Conservation (phyloP, 1,139 yeast species). For the Scheffersomyces lignicola region DNA sequence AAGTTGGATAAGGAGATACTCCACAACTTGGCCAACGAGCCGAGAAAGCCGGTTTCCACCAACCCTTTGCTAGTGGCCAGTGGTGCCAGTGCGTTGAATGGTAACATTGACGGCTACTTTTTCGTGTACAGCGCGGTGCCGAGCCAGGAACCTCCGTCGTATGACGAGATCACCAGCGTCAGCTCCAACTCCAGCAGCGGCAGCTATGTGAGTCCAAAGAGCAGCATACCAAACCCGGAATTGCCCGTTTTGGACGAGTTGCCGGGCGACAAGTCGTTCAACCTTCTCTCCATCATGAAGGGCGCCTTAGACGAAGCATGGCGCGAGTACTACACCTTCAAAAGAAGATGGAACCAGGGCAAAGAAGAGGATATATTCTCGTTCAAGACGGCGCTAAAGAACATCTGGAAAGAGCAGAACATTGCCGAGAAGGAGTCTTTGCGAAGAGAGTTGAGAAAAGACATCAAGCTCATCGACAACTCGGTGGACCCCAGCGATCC, state of each 20-base stretch:
- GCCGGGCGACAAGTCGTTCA: constrained; percentile 34
- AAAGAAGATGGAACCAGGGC: constrained; percentile 57
- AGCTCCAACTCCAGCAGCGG: not conserved
- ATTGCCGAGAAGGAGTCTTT: constrained; percentile 17
- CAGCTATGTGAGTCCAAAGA: constrained; percentile 6
- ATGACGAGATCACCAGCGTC: constrained; percentile 23
- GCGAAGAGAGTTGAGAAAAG: constrained; percentile 16
- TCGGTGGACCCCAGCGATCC: constrained; percentile 48
- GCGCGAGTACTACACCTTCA: constrained; percentile 61
- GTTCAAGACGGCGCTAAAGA: constrained; percentile 54
- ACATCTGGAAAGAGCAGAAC: constrained; percentile 51
- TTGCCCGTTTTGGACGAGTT: constrained; percentile 5
- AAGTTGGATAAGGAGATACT: constrained; percentile 59
- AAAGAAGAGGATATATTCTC: constrained; percentile 68
- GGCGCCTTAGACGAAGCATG: constrained; percentile 69
- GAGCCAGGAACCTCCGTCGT: constrained; percentile 51
- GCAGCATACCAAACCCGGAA: constrained; percentile 5
- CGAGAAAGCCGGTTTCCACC: constrained; percentile 61
- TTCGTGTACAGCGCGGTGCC: constrained; percentile 71
- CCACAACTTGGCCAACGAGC: constrained; percentile 64
- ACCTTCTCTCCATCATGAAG: constrained; percentile 47
- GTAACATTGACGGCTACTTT: constrained; percentile 70
- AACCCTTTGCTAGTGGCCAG: constrained; percentile 72
- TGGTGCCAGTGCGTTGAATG: constrained; percentile 76
- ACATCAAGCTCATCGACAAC: constrained; percentile 18